A percentile compares a stretch with the other conserved stretches of the same genome.
Evolutionary conservation across 208 protist species (phyloP).

Genomic region (Wallacemonas sp.): DNA sequence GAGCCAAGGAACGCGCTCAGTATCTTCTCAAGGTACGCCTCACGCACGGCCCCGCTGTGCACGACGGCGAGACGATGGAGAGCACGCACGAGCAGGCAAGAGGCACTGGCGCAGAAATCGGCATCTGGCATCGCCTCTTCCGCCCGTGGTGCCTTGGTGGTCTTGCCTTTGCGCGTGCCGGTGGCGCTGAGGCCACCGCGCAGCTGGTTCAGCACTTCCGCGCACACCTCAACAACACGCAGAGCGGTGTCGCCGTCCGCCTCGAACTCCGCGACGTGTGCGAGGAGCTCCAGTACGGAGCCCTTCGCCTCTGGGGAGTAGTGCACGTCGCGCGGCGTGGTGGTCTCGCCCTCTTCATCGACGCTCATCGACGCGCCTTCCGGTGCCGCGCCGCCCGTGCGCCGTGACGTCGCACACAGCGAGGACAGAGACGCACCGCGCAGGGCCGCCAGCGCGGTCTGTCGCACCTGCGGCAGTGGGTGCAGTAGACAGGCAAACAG

Average conservation of each 20-base stretch:
- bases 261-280: slow-evolving; percentile 37
- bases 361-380: slow-evolving; percentile 15
- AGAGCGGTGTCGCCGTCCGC: slow-evolving; percentile 4
- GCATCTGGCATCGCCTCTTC: neutral
- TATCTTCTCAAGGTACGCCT: slow-evolving; percentile 15
- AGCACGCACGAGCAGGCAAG: slow-evolving; percentile 18
- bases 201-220: slow-evolving; percentile 11
- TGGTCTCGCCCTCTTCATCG: slow-evolving; percentile 14
- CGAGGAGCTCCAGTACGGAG: slow-evolving; percentile 28
- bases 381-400: neutral
- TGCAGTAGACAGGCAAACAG: slow-evolving; percentile 84
- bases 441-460: slow-evolving; percentile 46
- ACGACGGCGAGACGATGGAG: slow-evolving; percentile 25
- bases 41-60: slow-evolving; percentile 3
- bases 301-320: neutral
- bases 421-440: slow-evolving; percentile 41
- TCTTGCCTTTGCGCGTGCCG: slow-evolving; percentile 11
- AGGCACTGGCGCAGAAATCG: slow-evolving; percentile 8
- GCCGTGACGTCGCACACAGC: slow-evolving; percentile 21
- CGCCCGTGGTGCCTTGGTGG: neutral
- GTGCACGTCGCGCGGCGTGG: neutral
- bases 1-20: slow-evolving; percentile 17
- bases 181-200: neutral
- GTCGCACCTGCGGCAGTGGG: slow-evolving; percentile 58
- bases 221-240: slow-evolving; percentile 18